Evolutionary conservation across 2,329 filamentous ascomycete species (phyloP).

Genomic region (Diaporthe ampelina): DNA sequence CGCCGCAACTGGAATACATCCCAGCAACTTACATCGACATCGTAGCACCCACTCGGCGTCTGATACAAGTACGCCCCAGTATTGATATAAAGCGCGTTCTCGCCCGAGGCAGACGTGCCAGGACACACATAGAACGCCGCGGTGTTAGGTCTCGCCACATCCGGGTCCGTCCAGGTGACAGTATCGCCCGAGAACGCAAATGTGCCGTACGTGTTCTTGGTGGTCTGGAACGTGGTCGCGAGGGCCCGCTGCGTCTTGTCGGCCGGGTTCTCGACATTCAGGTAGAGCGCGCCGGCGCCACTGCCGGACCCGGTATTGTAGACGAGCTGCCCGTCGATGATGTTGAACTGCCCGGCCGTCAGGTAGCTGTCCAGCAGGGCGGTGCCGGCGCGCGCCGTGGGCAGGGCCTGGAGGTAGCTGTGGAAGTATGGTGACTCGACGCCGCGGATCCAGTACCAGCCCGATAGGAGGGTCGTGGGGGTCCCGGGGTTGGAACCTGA

Average conservation of each 20-base stretch:
- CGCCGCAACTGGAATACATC: neutral
- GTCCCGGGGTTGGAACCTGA: slow-evolving; percentile 29
- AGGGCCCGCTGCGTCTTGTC: slow-evolving; percentile 60
- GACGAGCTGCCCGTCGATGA: slow-evolving; percentile 65
- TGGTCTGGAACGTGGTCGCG: slow-evolving; percentile 61
- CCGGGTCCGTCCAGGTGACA: slow-evolving; percentile 62
- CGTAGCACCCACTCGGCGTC: slow-evolving; percentile 64
- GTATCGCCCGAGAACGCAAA: slow-evolving; percentile 69
- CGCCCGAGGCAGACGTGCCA: slow-evolving; percentile 42
- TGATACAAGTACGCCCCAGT: slow-evolving; percentile 67
- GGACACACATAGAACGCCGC: slow-evolving; percentile 68
- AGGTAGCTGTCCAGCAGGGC: slow-evolving; percentile 62
- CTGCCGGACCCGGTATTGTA: slow-evolving; percentile 55
- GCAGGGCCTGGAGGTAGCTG: slow-evolving; percentile 61
- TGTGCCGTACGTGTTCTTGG: slow-evolving; percentile 64
- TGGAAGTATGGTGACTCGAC: slow-evolving; percentile 68
- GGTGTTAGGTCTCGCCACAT: slow-evolving; percentile 62
- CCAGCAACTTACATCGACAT: slow-evolving; percentile 39
- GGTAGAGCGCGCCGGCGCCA: slow-evolving; percentile 51
- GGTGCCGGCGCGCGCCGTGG: slow-evolving; percentile 54
- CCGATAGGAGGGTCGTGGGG: slow-evolving; percentile 57
- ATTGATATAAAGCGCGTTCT: slow-evolving; percentile 65
- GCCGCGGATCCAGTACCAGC: slow-evolving; percentile 67
- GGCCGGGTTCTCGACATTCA: slow-evolving; percentile 57
- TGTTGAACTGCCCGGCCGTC: slow-evolving; percentile 68